Base-by-base conservation (phyloP, 352 stramenopile species). In the Thraustotheca clavata region DNA sequence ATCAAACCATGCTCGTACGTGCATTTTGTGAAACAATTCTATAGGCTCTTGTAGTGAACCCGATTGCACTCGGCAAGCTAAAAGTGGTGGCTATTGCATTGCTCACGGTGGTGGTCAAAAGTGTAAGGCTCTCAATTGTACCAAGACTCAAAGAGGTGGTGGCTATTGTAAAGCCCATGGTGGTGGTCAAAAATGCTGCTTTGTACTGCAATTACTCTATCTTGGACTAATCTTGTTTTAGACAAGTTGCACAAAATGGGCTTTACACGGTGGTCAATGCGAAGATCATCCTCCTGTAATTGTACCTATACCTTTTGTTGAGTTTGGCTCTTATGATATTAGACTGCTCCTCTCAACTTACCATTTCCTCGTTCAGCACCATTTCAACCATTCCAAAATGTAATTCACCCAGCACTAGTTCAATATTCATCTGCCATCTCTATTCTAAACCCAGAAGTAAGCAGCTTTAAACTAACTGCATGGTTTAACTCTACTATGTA, bases 111-210 rank as follows among this genome's bases (percentile, higher is more conserved):
- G 85, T 7, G 85, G 85, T 29, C 90, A 92, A 67, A 88, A 89
- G 36, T 94, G 85, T 71, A 91, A 92, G 46, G 65, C 83, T 3
- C 76, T 80, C 4, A 80, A 81, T 9, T 94, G 85, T 26, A 73
- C 85, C 9, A 94, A 94, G 60, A 49, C 57, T 14, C 57, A 65
- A 34, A 40, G 57, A 12, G 39, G 55, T 8, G 20, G 59, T 48
- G 85, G 84, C 3, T 88, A 83, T 47, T 96, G 87, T 67, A 95
- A 94, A 57, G 74, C 79, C 6, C 87, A 96, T 33, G 87, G 87
- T 8, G 87, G 86, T 2, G 87, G 83, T 0, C 73, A 49, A 26
- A 50, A 63, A 16, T 63, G 55, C 55, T 34, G 29, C 14, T 41
- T 54, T 29, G 55, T 24, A 20, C 34, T 52, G 7, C 11, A 11